These are phyloP conservation scores for Blastocystis sp. DNA, from an alignment of 352 stramenopile genomes.

Conservation along the genomic window DNA sequence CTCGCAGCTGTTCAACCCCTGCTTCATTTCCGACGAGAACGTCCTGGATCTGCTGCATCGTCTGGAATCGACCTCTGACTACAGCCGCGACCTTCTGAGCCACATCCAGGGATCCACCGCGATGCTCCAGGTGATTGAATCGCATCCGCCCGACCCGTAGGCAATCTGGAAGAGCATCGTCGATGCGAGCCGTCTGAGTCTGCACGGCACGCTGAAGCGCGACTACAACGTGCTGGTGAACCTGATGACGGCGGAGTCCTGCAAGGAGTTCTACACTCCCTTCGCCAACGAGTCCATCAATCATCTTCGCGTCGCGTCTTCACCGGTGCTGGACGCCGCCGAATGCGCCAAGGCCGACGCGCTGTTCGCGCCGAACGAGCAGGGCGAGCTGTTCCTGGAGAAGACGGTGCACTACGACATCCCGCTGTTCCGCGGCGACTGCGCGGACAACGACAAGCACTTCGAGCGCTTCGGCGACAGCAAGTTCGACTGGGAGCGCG, in stretches of 20 bases:
- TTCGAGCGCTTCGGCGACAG: background rate
- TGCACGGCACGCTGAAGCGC: constrained; percentile 49
- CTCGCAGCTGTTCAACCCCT: constrained; percentile 48
- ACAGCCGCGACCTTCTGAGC: background rate
- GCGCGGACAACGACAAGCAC: background rate
- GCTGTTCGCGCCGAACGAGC: background rate
- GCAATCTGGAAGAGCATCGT: background rate
- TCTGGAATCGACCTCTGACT: constrained; percentile 16
- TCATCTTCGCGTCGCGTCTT: background rate
- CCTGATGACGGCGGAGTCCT: background rate
- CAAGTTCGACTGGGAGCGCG: constrained; percentile 53
- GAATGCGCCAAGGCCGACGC: background rate
- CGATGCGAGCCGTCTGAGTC: constrained; percentile 13
- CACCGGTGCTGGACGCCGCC: background rate
- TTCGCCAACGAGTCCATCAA: background rate
- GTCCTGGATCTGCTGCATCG: constrained; percentile 29
- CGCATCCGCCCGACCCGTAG: background rate
- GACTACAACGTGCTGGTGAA: constrained; percentile 25
- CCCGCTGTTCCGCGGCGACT: constrained; percentile 37
- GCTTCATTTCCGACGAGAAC: constrained; percentile 29
- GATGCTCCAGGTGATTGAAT: background rate
- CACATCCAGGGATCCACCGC: background rate
- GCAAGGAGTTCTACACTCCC: background rate
- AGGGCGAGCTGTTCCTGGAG: constrained; percentile 14
- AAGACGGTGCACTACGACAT: constrained; percentile 48